Evolutionary conservation across 371 early-diverging fungal species (phyloP), one percentile per base, ranked within the genome.

Genomic region (Mucor plumbeus): DNA sequence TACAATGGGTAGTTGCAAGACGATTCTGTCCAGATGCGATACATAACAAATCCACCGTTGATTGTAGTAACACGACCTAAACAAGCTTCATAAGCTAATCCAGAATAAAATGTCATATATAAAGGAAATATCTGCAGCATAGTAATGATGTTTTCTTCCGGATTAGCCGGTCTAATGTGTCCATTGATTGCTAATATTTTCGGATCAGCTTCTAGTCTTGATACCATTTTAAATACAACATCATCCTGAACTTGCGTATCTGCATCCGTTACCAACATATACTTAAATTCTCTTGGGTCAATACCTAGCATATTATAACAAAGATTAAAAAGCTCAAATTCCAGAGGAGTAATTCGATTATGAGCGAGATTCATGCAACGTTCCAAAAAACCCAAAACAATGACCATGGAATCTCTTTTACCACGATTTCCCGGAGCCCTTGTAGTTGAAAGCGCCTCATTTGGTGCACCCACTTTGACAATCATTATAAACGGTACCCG

Each of bases 91-190:
- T 78, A 81, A 5, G 84, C 80, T 6, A 81, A 47, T 0, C 75
- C 72, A 15, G 84, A 76, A 50, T 71, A 81, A 44, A 72, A 78
- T 0, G 79, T 68, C 63, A 76, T 67, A 44, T 84, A 84, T 6
- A 77, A 54, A 9, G 78, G 82, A 58, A 84, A 81, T 11, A 84
- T 78, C 26, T 84, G 84, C 3, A 84, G 70, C 82, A 84, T 84
- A 0, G 84, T 81, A 1, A 70, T 74, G 17, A 84, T 53, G 47
- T 78, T 81, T 53, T 79, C 72, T 48, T 81, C 84, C 4, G 80
- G 80, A 35, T 84, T 81, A 4, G 80, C 80, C 9, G 84, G 82
- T 33, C 84, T 73, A 4, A 78, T 73, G 67, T 84, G 75, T 0
- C 84, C 84, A 69, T 81, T 84, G 11, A 84, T 68, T 43, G 84